Evolutionary conservation across 495 filamentous ascomycete genomes (phyloP).

Genomic region (Talaromyces thailandensis): DNA sequence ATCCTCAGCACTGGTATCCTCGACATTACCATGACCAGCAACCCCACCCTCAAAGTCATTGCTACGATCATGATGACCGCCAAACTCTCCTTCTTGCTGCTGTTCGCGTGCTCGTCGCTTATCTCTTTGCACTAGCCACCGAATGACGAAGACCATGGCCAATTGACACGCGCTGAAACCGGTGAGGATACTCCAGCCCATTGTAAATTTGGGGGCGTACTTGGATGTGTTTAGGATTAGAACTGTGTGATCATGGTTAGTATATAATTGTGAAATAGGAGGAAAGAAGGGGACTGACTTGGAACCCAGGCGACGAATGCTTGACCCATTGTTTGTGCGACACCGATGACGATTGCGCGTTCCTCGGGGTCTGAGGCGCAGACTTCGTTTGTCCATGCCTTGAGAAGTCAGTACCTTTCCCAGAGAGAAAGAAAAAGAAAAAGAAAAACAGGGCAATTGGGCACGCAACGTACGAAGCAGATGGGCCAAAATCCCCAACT

Average conservation of each 20-base stretch:
- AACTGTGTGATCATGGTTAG: not conserved
- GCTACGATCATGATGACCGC: not conserved
- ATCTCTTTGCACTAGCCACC: not conserved
- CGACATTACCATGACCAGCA: not conserved
- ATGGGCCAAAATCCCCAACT: conserved; percentile 8
- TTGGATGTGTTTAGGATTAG: conserved; percentile 6
- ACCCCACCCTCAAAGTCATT: not conserved
- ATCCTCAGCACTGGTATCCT: not conserved
- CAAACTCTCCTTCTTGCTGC: not conserved
- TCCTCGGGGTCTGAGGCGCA: conserved; percentile 44
- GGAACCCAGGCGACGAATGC: conserved; percentile 6
- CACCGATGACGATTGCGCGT: conserved; percentile 36
- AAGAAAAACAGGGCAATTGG: too few species aligned
- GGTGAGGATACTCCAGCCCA: conserved; percentile 2
- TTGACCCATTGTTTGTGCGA: conserved; percentile 4
- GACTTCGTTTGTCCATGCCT: conserved; percentile 39
- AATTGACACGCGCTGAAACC: conserved; percentile 2
- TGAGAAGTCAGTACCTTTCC: not conserved
- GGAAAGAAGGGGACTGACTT: not conserved
- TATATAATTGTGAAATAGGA: not conserved
- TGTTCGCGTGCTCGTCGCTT: not conserved
- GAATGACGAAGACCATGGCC: conserved; percentile 2
- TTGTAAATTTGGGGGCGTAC: conserved; percentile 6
- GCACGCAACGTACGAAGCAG: not conserved
- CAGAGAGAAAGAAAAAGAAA: not conserved